Evolutionary conservation across 345 rosid genomes (phyloP), one percentile per base, ranked within the genome.

Genomic region (Litchi chinensis): DNA sequence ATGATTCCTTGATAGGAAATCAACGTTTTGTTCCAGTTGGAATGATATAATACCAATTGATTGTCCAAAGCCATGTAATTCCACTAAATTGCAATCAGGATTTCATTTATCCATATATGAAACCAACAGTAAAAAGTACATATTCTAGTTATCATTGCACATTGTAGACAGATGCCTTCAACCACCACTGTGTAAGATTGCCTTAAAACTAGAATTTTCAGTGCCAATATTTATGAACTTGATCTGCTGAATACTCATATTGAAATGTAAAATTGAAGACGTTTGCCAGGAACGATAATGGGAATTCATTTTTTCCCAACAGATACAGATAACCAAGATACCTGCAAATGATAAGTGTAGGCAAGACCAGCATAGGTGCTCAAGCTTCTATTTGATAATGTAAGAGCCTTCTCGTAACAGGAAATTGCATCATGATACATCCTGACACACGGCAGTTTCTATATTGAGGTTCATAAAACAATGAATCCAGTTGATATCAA

Each of bases 311-410:
- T 57, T 21, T 19, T n/a, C 63, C 63, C n/a, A 65, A 60, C 59
- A 60, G 65, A 60, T 21, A 19, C 21, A 10, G 65, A 60, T 60
- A 59, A 15, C 52, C 79, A 76, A 46, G 44, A 69, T 87, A 95
- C 99, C 98, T 91, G 97, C 86, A 96, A 82, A 85, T 93, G 98
- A 76, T 91, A 93, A 32, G 98, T 90, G 88, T 91, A 96, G n/a
- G 99, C 99, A 79, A 96, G 93, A 78, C 99, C 99, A 0, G 97
- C 91, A 84, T 93, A 94, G 67, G 99, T 94, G 85, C 98, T 91
- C 87, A 92, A 84, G 77, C 98, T 94, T 87, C 85, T 87, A 37
- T 91, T 84, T 76, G 95, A 96, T 79, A 96, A 79, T 8, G 94
- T 79, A 76, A 96, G 95, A 22, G 98, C 97, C 88, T 82, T 88